Evolutionary conservation across 164 flowering plant species (phyloP).

Genomic region (Chimonanthus praecox): DNA sequence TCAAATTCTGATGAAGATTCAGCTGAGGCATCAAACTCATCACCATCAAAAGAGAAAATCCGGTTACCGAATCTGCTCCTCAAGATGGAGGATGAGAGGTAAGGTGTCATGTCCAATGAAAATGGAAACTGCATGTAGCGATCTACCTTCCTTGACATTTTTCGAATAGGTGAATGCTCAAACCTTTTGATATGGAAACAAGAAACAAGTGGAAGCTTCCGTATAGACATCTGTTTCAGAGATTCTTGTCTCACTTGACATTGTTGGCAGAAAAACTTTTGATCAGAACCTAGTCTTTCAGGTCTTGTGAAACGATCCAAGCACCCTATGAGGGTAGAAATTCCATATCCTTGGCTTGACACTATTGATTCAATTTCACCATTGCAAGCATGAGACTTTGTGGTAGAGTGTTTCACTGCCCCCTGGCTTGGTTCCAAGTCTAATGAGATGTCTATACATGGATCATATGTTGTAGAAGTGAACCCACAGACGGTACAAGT

Average conservation of each 20-base stretch:
- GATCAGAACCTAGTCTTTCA: conserved; percentile 75
- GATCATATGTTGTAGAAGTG: conserved; percentile 65
- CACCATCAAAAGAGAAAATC: conserved; percentile 58
- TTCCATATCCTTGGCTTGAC: conserved; percentile 36
- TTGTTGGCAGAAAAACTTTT: conserved; percentile 81
- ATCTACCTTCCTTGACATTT: conserved; percentile 81
- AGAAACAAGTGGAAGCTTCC: conserved; percentile 79
- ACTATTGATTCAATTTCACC: conserved; percentile 35
- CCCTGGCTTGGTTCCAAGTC: conserved; percentile 66
- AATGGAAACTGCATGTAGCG: conserved; percentile 83
- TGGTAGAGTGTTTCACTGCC: conserved; percentile 30
- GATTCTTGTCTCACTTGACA: conserved; percentile 87
- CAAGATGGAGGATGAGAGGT: conserved; percentile 80
- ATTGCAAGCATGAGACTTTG: conserved; percentile 43
- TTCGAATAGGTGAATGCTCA: conserved; percentile 72
- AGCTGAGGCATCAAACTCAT: conserved; percentile 40
- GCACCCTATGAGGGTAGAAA: conserved; percentile 69
- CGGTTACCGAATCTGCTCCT: conserved; percentile 75
- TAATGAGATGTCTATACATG: conserved; percentile 70
- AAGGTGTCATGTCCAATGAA: conserved; percentile 81
- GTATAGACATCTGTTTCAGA: conserved; percentile 84
- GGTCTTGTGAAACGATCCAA: conserved; percentile 77
- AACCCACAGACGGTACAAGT: conserved; percentile 67
- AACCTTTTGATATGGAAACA: conserved; percentile 93
- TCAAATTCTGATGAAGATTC: conserved; percentile 74